phyloP scores from a whole-genome alignment of 306 rosid species.

The Acacia confusa region DNA sequence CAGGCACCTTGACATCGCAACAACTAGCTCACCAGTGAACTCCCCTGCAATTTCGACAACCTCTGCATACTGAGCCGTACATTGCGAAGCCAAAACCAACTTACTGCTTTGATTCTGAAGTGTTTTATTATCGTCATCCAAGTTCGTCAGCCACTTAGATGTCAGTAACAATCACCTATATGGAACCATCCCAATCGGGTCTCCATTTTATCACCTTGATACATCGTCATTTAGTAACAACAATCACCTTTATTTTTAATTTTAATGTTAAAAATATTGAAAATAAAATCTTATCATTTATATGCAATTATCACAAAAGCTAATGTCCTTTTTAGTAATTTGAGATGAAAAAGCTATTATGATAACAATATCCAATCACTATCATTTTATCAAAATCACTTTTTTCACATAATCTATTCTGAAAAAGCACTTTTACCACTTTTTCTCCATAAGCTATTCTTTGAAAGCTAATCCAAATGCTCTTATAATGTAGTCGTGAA shows the following conservation, averaged over 20 bases:
- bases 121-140: conserved; percentile 57
- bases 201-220: conserved; percentile 76
- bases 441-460: too few species aligned
- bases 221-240: conserved; percentile 74
- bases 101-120: conserved; percentile 61
- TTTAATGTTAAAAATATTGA: too few species aligned
- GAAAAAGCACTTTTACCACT: too few species aligned
- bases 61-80: conserved; percentile 67
- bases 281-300: too few species aligned
- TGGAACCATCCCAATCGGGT: conserved; percentile 80
- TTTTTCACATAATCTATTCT: too few species aligned
- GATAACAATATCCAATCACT: too few species aligned
- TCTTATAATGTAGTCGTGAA: too few species aligned
- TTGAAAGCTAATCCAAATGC: too few species aligned
- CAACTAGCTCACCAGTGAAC: conserved; percentile 53
- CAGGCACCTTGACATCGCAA: conserved; percentile 70
- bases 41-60: conserved; percentile 62
- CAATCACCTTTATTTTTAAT: conserved; percentile 13
- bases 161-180: conserved; percentile 78
- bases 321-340: too few species aligned
- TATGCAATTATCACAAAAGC: too few species aligned
- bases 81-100: conserved; percentile 55
- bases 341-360: too few species aligned
- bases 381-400: too few species aligned
- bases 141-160: conserved; percentile 78